phyloP scores from a whole-genome alignment of 1,284 basidiomycete genomes.

The Lentinus polychrous region DNA sequence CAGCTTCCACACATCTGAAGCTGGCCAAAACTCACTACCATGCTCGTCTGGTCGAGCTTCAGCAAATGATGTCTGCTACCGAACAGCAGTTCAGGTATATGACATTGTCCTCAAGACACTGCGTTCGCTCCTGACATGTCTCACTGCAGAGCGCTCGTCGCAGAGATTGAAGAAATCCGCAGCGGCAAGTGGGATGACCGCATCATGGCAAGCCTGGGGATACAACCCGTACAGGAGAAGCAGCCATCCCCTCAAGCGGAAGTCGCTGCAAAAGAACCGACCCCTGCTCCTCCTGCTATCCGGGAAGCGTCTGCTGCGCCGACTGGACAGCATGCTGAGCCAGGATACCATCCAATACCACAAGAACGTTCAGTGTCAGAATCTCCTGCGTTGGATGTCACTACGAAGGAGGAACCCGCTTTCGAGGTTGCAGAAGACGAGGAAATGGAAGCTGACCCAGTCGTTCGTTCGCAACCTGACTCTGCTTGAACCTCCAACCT shows the following conservation, averaged over 20 bases:
- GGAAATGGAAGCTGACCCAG: neutral
- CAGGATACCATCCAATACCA: neutral
- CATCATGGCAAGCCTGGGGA: constrained; percentile 37
- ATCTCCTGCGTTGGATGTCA: neutral
- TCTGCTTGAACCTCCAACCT: too few relatives aligned
- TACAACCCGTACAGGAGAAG: constrained; percentile 10
- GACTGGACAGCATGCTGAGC: neutral
- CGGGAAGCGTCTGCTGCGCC: neutral
- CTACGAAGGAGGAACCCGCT: neutral
- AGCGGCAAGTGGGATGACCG: constrained; percentile 60
- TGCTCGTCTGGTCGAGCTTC: constrained; percentile 64
- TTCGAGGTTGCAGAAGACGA: neutral
- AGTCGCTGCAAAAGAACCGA: constrained; percentile 2
- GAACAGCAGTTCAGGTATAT: constrained; percentile 74
- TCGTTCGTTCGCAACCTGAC: too few relatives aligned
- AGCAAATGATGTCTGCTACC: constrained; percentile 58
- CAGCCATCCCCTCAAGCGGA: constrained; percentile 3
- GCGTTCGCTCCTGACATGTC: neutral
- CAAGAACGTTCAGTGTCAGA: neutral
- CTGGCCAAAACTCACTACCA: constrained; percentile 72
- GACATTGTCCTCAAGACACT: neutral
- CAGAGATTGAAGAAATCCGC: constrained; percentile 72
- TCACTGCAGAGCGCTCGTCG: constrained; percentile 32
- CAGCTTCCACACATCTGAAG: constrained; percentile 49
- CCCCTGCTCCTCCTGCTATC: neutral